Percentiles rank a stretch among this genome's conserved stretches.
Evolutionary conservation across 2,329 filamentous ascomycete species (phyloP).

Genomic region (Albifimbria verrucaria): DNA sequence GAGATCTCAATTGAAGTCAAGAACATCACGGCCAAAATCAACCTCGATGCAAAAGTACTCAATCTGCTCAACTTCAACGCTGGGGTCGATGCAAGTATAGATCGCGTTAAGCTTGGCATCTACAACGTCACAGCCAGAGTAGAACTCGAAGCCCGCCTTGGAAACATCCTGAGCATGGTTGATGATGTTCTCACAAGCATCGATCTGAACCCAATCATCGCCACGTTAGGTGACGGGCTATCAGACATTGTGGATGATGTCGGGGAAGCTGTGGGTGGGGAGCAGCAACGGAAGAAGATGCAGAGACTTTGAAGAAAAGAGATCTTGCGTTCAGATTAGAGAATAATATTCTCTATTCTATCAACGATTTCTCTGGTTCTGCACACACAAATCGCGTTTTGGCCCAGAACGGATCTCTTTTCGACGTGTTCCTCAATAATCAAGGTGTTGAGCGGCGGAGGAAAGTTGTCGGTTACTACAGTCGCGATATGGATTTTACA

Average conservation of each 20-base stretch:
- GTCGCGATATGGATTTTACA: constrained; percentile 51
- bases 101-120: constrained; percentile 53
- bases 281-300: neutral
- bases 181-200: constrained; percentile 55
- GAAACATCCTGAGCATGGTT: constrained; percentile 59
- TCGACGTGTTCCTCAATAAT: constrained; percentile 53
- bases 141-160: constrained; percentile 55
- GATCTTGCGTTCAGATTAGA: constrained; percentile 42
- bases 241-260: constrained; percentile 41
- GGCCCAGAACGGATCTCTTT: constrained; percentile 51
- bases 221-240: constrained; percentile 49
- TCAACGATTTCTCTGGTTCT: constrained; percentile 57
- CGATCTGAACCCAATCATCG: constrained; percentile 58
- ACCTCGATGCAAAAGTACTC: constrained; percentile 22
- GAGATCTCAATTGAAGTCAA: constrained; percentile 57
- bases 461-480: constrained; percentile 45
- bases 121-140: constrained; percentile 58
- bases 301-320: constrained; percentile 14
- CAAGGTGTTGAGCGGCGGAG: constrained; percentile 42
- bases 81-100: constrained; percentile 56
- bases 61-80: constrained; percentile 58
- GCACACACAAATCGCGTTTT: constrained; percentile 55
- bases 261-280: constrained; percentile 9
- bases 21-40: constrained; percentile 48
- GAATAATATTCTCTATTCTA: constrained; percentile 57